A percentile compares a stretch with the other conserved stretches of the same genome.
These are phyloP conservation scores for Boletus sensibilis DNA, from an alignment of 768 basidiomycete species.

Conservation along the genomic window DNA sequence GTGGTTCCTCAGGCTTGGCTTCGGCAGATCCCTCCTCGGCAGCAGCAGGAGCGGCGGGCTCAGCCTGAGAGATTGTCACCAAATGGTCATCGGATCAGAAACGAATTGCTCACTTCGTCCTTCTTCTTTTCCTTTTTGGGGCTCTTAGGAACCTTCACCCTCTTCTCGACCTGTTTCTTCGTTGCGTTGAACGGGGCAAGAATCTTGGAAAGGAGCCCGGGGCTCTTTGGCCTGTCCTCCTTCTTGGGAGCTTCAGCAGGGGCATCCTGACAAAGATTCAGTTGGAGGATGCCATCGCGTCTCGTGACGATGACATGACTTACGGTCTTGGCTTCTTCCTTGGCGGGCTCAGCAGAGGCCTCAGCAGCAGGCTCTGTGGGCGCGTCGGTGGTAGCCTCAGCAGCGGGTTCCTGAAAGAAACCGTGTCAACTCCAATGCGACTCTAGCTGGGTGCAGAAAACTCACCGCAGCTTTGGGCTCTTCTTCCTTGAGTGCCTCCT, in stretches of 20 bases:
- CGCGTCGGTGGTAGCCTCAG: constrained; percentile 26
- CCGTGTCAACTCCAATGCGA: background rate
- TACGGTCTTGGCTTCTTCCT: constrained; percentile 46
- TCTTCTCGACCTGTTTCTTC: constrained; percentile 55
- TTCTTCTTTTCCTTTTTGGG: constrained; percentile 84
- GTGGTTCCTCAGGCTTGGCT: constrained; percentile 31
- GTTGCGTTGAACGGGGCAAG: constrained; percentile 72
- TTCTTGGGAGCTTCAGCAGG: constrained; percentile 58
- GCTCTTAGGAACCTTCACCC: constrained; percentile 63
- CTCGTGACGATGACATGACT: constrained; percentile 16
- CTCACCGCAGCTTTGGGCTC: constrained; percentile 40
- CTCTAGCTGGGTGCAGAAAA: background rate
- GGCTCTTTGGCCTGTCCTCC: constrained; percentile 81
- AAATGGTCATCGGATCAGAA: background rate
- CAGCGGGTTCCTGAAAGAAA: constrained; percentile 36
- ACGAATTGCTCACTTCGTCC: constrained; percentile 50
- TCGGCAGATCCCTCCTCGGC: constrained; percentile 37
- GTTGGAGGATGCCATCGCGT: constrained; percentile 33
- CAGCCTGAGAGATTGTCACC: constrained; percentile 24
- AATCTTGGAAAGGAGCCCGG: constrained; percentile 70
- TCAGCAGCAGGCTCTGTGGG: constrained; percentile 31
- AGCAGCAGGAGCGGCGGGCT: constrained; percentile 33
- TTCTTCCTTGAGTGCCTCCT: constrained; percentile 46
- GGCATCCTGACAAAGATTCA: constrained; percentile 29
- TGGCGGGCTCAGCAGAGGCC: constrained; percentile 34